These are phyloP conservation scores for Tuber umbilicatum DNA, from an alignment of 495 filamentous ascomycete species.

Conservation along the genomic window DNA sequence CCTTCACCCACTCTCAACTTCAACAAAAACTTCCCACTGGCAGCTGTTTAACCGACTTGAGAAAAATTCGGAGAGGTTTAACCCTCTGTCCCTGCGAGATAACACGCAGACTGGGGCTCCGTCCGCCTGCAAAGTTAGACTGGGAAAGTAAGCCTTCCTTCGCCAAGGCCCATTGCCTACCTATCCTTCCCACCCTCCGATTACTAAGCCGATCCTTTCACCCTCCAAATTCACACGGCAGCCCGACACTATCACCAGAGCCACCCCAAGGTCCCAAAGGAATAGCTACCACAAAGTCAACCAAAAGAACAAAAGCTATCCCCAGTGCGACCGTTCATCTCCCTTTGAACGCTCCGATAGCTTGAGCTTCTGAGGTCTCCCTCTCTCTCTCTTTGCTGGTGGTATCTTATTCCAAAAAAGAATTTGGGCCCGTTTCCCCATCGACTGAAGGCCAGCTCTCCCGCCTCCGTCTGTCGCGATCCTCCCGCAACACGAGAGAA, in stretches of 20 bases:
- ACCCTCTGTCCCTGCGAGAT: background rate
- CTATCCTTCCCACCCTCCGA: background rate
- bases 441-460: conserved; percentile 15
- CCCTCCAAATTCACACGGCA: conserved; percentile 38
- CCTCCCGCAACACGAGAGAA: conserved; percentile 12
- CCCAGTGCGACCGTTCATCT: conserved; percentile 21
- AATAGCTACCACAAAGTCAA: conserved; percentile 18
- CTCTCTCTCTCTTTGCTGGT: conserved; percentile 14
- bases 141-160: background rate
- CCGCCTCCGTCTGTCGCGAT: conserved; percentile 26
- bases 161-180: background rate
- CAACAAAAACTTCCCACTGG: background rate
- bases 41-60: background rate
- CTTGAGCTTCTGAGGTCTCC: conserved; percentile 24
- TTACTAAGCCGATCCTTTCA: conserved; percentile 24
- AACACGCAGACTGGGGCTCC: background rate
- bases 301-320: conserved; percentile 13
- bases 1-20: background rate
- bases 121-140: background rate
- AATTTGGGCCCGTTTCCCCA: background rate
- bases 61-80: background rate
- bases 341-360: conserved; percentile 32
- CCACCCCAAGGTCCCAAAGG: conserved; percentile 36
- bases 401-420: conserved; percentile 3
- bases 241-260: conserved; percentile 37